phyloP scores from a whole-genome alignment of 306 rosid species.

The Nissolia schottii region DNA sequence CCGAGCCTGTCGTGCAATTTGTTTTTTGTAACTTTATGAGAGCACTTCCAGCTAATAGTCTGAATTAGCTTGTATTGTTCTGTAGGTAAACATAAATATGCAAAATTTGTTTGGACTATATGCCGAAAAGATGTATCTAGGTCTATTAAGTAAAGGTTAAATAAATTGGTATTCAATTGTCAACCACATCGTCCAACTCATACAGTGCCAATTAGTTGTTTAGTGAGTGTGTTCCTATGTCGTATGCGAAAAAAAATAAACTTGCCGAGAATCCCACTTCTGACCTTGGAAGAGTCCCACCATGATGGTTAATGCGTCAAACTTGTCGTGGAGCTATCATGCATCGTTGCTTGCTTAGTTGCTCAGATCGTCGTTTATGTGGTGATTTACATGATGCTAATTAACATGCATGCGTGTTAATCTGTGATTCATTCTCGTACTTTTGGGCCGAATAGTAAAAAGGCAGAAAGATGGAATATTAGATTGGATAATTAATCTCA shows the following conservation, averaged over 20 bases:
- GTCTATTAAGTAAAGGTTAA: conserved; percentile 17
- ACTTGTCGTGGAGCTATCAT: conserved; percentile 10
- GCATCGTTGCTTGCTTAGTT: background rate
- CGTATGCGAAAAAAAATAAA: conserved; percentile 21
- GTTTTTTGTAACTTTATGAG: conserved; percentile 27
- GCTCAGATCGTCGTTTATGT: background rate
- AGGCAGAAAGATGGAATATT: background rate
- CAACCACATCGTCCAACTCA: conserved; percentile 28
- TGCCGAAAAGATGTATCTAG: conserved; percentile 21
- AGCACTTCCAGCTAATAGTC: conserved; percentile 35
- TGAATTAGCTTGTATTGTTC: conserved; percentile 11
- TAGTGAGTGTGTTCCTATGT: conserved; percentile 30
- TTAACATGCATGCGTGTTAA: background rate
- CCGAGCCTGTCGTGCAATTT: conserved; percentile 18
- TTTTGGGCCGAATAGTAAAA: background rate
- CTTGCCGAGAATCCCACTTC: conserved; percentile 19
- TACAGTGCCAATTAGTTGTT: conserved; percentile 29
- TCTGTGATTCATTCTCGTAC: background rate
- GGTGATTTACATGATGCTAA: background rate
- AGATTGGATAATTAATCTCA: background rate
- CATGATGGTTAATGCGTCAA: background rate
- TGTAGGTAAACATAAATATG: conserved; percentile 2
- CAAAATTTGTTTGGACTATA: conserved; percentile 11
- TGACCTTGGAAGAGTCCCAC: conserved; percentile 11
- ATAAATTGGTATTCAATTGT: conserved; percentile 2